Conservation (phyloP, 768 basidiomycete species). For the Lyophyllum shimeji region DNA sequence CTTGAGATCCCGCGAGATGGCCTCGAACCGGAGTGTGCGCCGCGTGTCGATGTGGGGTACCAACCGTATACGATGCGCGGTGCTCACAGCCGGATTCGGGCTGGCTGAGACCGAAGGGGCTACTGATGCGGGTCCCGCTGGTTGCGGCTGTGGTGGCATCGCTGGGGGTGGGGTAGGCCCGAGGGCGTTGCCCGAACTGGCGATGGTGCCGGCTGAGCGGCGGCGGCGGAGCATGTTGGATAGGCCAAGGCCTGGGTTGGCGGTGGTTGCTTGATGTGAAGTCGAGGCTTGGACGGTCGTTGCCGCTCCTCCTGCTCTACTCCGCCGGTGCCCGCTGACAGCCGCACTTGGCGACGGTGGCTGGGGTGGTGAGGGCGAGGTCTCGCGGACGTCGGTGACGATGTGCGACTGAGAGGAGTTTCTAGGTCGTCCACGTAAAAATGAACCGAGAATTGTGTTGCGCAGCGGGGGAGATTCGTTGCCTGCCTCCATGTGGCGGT, state of each 20-base stretch:
- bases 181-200: constrained; percentile 20
- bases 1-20: constrained; percentile 82
- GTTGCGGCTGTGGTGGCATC: constrained; percentile 6
- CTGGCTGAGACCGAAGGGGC: constrained; percentile 19
- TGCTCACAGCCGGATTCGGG: neutral
- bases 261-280: constrained; percentile 25
- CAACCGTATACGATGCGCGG: constrained; percentile 77
- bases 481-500: constrained; percentile 28
- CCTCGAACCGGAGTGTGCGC: constrained; percentile 88
- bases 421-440: constrained; percentile 68
- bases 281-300: constrained; percentile 37
- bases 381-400: constrained; percentile 35
- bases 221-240: constrained; percentile 66
- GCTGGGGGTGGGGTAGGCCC: constrained; percentile 5
- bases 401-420: constrained; percentile 65
- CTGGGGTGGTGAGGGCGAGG: constrained; percentile 43
- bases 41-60: constrained; percentile 94
- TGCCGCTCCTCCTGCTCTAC: constrained; percentile 30
- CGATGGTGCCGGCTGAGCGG: constrained; percentile 60
- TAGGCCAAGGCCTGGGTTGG: constrained; percentile 40
- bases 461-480: constrained; percentile 47
- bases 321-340: constrained; percentile 20
- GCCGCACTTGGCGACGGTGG: constrained; percentile 33
- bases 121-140: constrained; percentile 18
- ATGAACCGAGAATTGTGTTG: constrained; percentile 69